A percentile compares a stretch with the other conserved stretches of the same genome.
These are phyloP conservation scores for Erodium trifolium DNA, from an alignment of 441 rosid genomes.

Conservation along the genomic window DNA sequence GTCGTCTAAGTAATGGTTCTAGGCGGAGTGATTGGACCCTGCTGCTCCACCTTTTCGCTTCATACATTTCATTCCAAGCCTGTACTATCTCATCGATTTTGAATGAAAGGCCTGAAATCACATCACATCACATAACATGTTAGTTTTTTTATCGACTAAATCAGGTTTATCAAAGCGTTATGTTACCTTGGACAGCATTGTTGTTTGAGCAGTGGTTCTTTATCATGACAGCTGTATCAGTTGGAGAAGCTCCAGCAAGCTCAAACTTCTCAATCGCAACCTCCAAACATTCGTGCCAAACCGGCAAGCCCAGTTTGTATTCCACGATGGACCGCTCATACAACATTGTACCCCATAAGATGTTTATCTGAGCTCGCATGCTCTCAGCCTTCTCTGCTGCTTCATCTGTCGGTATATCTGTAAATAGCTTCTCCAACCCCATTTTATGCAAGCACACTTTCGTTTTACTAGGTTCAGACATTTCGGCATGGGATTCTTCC, in stretches of 20 bases:
- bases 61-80: constrained; percentile 51
- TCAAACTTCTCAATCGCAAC: constrained; percentile 91
- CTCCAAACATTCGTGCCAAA: constrained; percentile 94
- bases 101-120: constrained; percentile 36
- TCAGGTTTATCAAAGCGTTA: neutral
- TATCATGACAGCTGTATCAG: constrained; percentile 83
- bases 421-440: constrained; percentile 49
- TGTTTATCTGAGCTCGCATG: constrained; percentile 80
- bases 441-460: constrained; percentile 49
- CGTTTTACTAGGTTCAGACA: constrained; percentile 48
- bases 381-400: constrained; percentile 64
- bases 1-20: constrained; percentile 41
- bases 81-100: constrained; percentile 45
- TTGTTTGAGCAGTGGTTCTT: constrained; percentile 86
- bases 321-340: constrained; percentile 88
- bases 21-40: constrained; percentile 43
- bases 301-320: constrained; percentile 67
- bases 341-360: constrained; percentile 86
- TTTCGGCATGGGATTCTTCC: constrained; percentile 58
- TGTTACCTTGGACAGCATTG: constrained; percentile 68
- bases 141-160: too few relatives aligned
- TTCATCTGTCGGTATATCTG: constrained; percentile 52
- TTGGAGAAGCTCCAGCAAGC: constrained; percentile 90
- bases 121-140: constrained; percentile 10
- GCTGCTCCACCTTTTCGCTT: constrained; percentile 43